A percentile compares a stretch with the other conserved stretches of the same genome.
phyloP scores from a whole-genome alignment of 2,329 filamentous ascomycete species.

The Didymella glomerata region DNA sequence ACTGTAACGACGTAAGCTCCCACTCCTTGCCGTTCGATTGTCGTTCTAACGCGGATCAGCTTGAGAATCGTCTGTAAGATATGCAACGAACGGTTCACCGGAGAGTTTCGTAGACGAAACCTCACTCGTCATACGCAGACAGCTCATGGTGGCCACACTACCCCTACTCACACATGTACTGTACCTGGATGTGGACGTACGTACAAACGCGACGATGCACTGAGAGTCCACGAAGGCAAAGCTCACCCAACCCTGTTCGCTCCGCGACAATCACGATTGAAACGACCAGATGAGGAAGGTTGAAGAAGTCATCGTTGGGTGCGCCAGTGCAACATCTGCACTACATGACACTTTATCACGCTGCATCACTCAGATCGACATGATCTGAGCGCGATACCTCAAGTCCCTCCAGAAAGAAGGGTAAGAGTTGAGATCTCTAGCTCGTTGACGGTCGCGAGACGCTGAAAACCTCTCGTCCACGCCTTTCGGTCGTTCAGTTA shows the following conservation, averaged over 20 bases:
- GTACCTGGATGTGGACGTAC: neutral
- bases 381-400: neutral
- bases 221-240: neutral
- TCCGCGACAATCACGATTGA: neutral
- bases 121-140: neutral
- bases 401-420: neutral
- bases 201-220: slow-evolving; percentile 4
- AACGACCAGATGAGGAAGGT: too few species aligned
- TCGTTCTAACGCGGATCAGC: neutral
- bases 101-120: neutral
- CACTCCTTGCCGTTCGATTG: neutral
- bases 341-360: neutral
- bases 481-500: slow-evolving; percentile 1
- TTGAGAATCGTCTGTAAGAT: neutral
- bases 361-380: neutral
- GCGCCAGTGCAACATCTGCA: neutral
- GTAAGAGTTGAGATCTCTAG: neutral
- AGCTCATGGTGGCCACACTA: neutral
- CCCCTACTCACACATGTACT: neutral
- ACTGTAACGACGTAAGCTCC: neutral
- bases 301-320: neutral
- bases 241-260: neutral
- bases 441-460: neutral
- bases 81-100: neutral
- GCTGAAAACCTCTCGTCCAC: neutral